phyloP scores from a whole-genome alignment of 805 yeast species.

The Metschnikowia henanensis region DNA sequence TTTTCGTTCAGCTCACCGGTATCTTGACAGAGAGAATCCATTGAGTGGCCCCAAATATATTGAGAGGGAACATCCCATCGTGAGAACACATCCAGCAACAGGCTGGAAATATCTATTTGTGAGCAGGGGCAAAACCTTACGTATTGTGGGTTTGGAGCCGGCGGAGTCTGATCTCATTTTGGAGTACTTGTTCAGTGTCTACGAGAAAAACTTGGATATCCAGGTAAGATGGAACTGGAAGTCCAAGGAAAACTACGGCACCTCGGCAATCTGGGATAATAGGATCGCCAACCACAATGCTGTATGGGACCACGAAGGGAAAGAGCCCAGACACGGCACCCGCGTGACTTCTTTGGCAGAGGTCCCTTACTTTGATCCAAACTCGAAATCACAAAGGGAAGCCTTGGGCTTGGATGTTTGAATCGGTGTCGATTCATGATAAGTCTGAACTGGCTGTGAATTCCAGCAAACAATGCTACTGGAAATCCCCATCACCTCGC shows the following conservation, averaged over 20 bases:
- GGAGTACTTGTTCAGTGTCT: constrained; percentile 9
- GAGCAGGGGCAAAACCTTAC: constrained; percentile 25
- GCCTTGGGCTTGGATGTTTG: no score
- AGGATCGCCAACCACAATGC: constrained; percentile 53
- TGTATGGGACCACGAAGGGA: constrained; percentile 46
- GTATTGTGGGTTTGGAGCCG: constrained; percentile 28
- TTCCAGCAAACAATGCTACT: no score
- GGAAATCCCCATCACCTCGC: no score
- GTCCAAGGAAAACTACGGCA: constrained; percentile 34
- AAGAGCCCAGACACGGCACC: constrained; percentile 33
- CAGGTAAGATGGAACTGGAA: constrained; percentile 28
- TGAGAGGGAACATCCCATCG: constrained; percentile 28
- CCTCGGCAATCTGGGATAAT: constrained; percentile 60
- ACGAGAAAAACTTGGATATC: constrained; percentile 43
- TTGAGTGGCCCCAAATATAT: constrained; percentile 26
- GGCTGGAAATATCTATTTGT: constrained; percentile 30
- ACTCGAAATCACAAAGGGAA: constrained; percentile 52
- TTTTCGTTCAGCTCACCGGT: constrained; percentile 38
- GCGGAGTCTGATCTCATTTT: constrained; percentile 19
- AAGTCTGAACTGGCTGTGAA: no score
- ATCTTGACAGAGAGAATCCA: constrained; percentile 32
- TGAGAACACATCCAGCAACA: constrained; percentile 31
- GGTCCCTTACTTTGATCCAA: constrained; percentile 48
- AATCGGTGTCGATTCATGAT: no score
- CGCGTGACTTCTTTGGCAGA: constrained; percentile 52